A percentile compares a stretch with the other conserved stretches of the same genome.
Evolutionary conservation across 306 rosid genomes (phyloP).

Genomic region (Corylus avellana): DNA sequence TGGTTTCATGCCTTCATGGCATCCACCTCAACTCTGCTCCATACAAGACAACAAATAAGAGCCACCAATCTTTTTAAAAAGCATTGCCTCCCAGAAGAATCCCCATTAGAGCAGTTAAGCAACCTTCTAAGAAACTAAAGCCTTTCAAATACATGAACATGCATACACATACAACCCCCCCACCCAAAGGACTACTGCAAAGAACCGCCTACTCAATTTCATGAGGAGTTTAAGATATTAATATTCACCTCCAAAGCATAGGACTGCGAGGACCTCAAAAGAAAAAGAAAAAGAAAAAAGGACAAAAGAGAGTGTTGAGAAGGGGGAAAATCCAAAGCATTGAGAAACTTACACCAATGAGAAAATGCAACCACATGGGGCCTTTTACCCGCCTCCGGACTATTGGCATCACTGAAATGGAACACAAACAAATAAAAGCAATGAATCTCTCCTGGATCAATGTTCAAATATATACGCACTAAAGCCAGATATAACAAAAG

Average conservation of each 20-base stretch:
- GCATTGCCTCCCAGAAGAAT: not conserved
- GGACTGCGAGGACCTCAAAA: not conserved
- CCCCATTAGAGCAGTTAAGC: not conserved
- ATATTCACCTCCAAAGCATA: not conserved
- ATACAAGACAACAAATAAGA: not conserved
- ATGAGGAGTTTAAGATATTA: not conserved
- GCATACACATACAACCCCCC: not conserved
- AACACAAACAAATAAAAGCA: conserved; percentile 21
- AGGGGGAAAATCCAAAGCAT: conserved; percentile 14
- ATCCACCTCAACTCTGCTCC: not conserved
- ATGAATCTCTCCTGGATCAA: not conserved
- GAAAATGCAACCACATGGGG: conserved; percentile 94
- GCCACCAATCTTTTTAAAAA: not conserved
- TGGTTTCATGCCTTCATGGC: conserved; percentile 10
- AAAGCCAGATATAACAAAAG: not conserved
- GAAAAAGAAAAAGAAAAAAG: not conserved
- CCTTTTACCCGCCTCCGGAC: conserved; percentile 70
- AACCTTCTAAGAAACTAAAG: not conserved
- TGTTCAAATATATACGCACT: not conserved
- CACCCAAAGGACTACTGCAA: not conserved
- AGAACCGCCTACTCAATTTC: not conserved
- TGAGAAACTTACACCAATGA: conserved; percentile 71
- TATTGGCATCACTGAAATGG: conserved; percentile 79
- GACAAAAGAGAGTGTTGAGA: not conserved
- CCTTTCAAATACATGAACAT: too few relatives aligned